phyloP scores from a whole-genome alignment of 441 rosid species.

The Jatropha multifida region DNA sequence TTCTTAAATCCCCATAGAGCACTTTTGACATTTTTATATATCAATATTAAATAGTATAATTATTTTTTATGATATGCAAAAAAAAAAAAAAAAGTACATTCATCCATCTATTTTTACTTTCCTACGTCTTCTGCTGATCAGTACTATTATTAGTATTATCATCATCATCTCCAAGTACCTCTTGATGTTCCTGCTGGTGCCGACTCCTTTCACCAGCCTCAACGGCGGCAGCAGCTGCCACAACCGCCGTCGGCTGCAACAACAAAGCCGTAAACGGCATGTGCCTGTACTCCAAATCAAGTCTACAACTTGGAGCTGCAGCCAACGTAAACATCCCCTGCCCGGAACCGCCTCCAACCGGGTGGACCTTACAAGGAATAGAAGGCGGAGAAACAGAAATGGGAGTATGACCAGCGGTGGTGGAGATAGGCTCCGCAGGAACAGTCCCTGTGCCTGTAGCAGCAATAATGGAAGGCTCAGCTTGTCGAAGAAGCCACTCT shows the following conservation, averaged over 20 bases:
- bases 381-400: conserved; percentile 32
- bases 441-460: conserved; percentile 60
- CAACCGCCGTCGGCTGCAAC: conserved; percentile 43
- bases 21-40: no score
- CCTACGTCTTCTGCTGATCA: neutral
- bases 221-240: conserved; percentile 24
- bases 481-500: conserved; percentile 73
- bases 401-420: conserved; percentile 30
- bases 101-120: neutral
- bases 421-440: conserved; percentile 47
- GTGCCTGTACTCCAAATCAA: conserved; percentile 52
- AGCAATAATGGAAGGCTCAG: conserved; percentile 63
- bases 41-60: no score
- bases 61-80: no score
- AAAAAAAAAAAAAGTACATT: no score
- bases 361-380: conserved; percentile 30
- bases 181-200: conserved; percentile 19
- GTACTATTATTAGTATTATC: neutral
- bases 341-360: conserved; percentile 23
- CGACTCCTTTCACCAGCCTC: conserved; percentile 21
- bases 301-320: conserved; percentile 36
- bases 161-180: conserved; percentile 13
- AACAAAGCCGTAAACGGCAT: conserved; percentile 75
- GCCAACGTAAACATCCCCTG: conserved; percentile 32
- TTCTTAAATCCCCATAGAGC: no score